Conservation (phyloP, 306 rosid species). For the Quercus ilex region DNA sequence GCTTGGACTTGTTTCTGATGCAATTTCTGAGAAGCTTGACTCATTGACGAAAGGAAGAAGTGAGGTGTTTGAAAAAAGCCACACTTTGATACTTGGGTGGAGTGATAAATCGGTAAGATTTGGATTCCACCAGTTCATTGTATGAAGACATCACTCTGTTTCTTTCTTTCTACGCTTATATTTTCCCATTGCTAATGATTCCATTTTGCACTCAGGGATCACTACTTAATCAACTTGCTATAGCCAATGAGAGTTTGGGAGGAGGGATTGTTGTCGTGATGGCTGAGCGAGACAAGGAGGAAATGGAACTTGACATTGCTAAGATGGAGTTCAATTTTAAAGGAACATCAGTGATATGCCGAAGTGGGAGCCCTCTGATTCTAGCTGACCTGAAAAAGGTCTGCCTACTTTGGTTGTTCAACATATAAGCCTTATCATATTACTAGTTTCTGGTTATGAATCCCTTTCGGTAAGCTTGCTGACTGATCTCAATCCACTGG, state of each 20-base stretch:
- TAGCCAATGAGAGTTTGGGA: conserved; percentile 87
- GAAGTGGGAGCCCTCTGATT: conserved; percentile 92
- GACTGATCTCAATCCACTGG: no score
- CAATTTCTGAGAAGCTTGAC: conserved; percentile 86
- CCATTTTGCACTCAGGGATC: conserved; percentile 60
- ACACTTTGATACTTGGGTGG: conserved; percentile 95
- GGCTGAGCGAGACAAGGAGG: conserved; percentile 95
- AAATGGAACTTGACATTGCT: conserved; percentile 92
- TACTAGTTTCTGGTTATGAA: no score
- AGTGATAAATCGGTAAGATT: conserved; percentile 77
- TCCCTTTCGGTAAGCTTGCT: no score
- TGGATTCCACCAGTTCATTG: not conserved
- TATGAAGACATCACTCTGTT: not conserved
- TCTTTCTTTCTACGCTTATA: conserved; percentile 2
- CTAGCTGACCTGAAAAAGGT: conserved; percentile 93
- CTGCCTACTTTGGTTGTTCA: not conserved
- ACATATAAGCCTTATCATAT: no score
- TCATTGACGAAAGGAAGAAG: conserved; percentile 92
- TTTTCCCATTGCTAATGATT: conserved; percentile 8
- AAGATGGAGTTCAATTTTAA: conserved; percentile 91
- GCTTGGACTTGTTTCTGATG: conserved; percentile 95
- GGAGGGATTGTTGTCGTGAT: conserved; percentile 89
- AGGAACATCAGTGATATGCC: conserved; percentile 90
- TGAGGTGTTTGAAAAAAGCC: conserved; percentile 82
- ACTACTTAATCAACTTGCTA: conserved; percentile 77